Evolutionary conservation across 257 asterid species (phyloP), one percentile per base, ranked within the genome.

Genomic region (Solanum lycopersicoides): DNA sequence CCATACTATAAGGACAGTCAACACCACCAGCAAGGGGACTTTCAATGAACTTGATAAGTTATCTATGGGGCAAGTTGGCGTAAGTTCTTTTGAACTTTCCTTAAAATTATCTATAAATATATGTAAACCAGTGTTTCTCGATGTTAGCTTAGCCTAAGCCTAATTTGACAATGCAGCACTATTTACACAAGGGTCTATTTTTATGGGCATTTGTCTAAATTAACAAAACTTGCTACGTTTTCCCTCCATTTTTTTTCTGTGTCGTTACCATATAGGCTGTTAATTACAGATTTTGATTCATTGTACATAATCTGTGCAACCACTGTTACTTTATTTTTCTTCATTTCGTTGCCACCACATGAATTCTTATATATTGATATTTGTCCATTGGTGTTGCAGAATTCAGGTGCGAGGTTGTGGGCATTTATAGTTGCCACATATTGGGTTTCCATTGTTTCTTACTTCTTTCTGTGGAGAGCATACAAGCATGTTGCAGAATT

Each of bases 381-480:
- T 50, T 89, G 83, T 60, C 74, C 86, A 56, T 77, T 69, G 88
- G 41, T 86, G 66, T 50, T 83, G 84, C 94, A 97, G 98, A 89
- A 91, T 87, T 60, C 39, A 11, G 94, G 93, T 80, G 85, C 89
- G 16, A 90, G 98, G 56, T 86, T 97, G 86, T 97, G 99, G 99
- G 99, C 96, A 25, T 97, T 89, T 86, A 16, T 94, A 18, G 34
- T 65, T 44, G 94, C 92, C 59, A 90, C 92, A 10, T 95, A 94
- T 87, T 94, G 98, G 97, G 94, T 95, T 83, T 93, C 98, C 10
- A 41, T 97, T 21, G 94, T 93, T 39, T 10, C 98, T 10, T 93
- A 94, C 89, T 89, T 35, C 90, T 94, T 94, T 87, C 86, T 95
- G 25, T 97, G 98, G 99, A 95, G 90, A 89, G 99, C 99, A 35